phyloP scores from a whole-genome alignment of 805 yeast genomes.

The Pichia nakasei region DNA sequence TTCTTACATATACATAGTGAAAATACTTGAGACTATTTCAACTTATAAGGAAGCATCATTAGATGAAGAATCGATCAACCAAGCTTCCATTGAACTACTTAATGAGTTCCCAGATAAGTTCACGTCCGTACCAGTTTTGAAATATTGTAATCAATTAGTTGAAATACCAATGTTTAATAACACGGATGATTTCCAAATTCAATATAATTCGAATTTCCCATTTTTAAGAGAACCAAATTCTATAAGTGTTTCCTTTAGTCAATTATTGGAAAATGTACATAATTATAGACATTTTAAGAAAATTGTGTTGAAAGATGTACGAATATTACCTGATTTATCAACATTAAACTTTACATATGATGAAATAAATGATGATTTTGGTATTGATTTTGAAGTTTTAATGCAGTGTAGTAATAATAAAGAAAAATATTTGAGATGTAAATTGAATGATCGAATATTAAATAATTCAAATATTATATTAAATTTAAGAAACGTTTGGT shows the following conservation, averaged over 20 bases:
- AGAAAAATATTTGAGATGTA: background rate
- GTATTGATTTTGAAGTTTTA: background rate
- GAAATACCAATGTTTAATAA: constrained; percentile 10
- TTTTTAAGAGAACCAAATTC: constrained; percentile 13
- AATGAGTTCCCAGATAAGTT: background rate
- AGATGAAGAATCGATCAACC: background rate
- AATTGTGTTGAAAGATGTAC: constrained; percentile 8
- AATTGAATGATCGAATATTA: background rate
- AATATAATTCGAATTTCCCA: constrained; percentile 10
- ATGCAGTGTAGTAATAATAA: background rate
- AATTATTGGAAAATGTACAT: constrained; percentile 4
- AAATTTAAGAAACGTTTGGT: constrained; percentile 6
- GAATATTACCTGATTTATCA: background rate
- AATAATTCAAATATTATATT: constrained; percentile 7
- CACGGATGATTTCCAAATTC: background rate
- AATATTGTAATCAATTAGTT: constrained; percentile 11
- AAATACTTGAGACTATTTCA: background rate
- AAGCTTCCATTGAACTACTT: background rate
- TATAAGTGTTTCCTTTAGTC: constrained; percentile 5
- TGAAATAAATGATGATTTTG: background rate
- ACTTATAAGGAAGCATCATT: background rate
- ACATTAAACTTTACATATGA: background rate
- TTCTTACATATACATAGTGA: background rate
- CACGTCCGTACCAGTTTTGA: background rate
- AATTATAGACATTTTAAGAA: constrained; percentile 10